phyloP scores from a whole-genome alignment of 805 yeast species.

The Groenewaldozyma salmanticensis region DNA sequence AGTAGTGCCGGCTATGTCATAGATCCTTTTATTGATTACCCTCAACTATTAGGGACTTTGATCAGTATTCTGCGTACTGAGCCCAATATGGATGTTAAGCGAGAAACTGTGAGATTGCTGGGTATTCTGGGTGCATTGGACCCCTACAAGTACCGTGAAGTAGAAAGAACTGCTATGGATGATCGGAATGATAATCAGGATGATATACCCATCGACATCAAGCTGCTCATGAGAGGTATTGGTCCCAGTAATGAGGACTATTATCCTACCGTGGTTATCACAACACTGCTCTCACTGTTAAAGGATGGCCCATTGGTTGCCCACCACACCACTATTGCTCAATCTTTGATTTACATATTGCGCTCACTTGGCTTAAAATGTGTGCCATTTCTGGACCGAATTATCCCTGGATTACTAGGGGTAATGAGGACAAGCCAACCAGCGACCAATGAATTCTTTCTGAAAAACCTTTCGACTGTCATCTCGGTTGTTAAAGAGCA shows the following conservation, averaged over 20 bases:
- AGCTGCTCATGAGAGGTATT: slow-evolving; percentile 84
- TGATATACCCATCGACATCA: slow-evolving; percentile 75
- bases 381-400: slow-evolving; percentile 78
- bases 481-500: slow-evolving; percentile 81
- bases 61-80: slow-evolving; percentile 78
- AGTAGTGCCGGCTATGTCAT: slow-evolving; percentile 91
- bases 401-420: slow-evolving; percentile 75
- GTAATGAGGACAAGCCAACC: slow-evolving; percentile 72
- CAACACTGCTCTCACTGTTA: slow-evolving; percentile 70
- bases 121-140: slow-evolving; percentile 96
- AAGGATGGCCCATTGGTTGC: slow-evolving; percentile 76
- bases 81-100: slow-evolving; percentile 56
- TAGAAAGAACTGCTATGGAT: slow-evolving; percentile 56
- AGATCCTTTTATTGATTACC: slow-evolving; percentile 85
- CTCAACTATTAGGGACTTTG: slow-evolving; percentile 73
- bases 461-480: slow-evolving; percentile 71
- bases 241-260: slow-evolving; percentile 87
- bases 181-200: slow-evolving; percentile 58
- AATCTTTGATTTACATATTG: slow-evolving; percentile 85
- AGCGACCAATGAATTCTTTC: slow-evolving; percentile 73
- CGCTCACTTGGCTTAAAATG: slow-evolving; percentile 82
- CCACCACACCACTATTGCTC: slow-evolving; percentile 89
- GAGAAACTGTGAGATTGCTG: slow-evolving; percentile 80
- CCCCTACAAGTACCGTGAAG: slow-evolving; percentile 90
- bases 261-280: slow-evolving; percentile 89